Evolutionary conservation across 345 rosid genomes (phyloP), one percentile per base, ranked within the genome.

Genomic region (Cochlearia excelsa): DNA sequence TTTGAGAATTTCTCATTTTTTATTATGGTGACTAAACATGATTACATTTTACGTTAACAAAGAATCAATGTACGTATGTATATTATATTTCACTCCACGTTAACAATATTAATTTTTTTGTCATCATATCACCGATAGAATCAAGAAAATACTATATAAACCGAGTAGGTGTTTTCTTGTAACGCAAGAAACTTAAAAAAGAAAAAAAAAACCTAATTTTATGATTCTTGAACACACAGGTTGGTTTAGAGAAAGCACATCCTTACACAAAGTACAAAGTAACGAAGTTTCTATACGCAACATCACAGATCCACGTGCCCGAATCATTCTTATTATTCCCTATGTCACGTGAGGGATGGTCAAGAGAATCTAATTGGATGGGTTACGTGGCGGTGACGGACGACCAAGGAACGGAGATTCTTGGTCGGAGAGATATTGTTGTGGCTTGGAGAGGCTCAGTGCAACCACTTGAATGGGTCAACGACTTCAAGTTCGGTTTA

Each of bases 401-500:
- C 4, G 91, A 91, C 1, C 80, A 85, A 62, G 91, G 87, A 54
- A 78, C 75, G 54, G 76, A 59, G 7, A 39, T 57, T 48, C 55
- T 91, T 3, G 96, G 96, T 54, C 75, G 98, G 69, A 79, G 98
- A 74, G 98, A 87, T 45, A 85, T 87, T 6, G 94, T 91, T 42
- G 71, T 91, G 3, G 81, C 81, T 10, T 91, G 94, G 98, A 80
- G 96, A 80, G 98, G 98, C 61, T 81, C 96, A 1, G 64, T 81
- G 8, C 77, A 61, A 68, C 78, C 82, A 2, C 61, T 85, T 29
- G 98, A 91, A 68, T 87, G 96, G 96, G 72, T 87, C 63, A 23
- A 82, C 46, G 91, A 84, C 74, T 69, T 84, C 4, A 63, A 85
- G 10, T 84, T 83, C 7, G 58, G 47, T 61, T 63, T 84, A 46